Base-by-base conservation (phyloP, 2,329 filamentous ascomycete species). In the Atkinsonella hypoxylon region DNA sequence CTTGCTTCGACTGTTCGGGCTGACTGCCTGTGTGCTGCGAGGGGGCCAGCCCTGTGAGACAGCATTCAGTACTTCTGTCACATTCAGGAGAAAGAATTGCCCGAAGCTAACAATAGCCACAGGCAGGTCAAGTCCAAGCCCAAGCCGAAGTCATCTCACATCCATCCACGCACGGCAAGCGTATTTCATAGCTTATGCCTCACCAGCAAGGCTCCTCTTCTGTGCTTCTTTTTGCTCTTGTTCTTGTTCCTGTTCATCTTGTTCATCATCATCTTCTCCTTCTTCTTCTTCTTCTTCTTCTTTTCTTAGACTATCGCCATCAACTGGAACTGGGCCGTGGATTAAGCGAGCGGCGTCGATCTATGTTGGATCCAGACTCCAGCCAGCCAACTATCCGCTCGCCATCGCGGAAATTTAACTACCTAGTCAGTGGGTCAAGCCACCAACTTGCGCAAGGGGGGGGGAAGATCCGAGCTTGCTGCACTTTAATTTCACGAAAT, bases 61-160 rank as follows among this genome's bases (percentile, higher is more conserved):
- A 40, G 7, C 39, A 41, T 36, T 15, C 32, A 36, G 13, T 3
- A 36, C 22, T 26, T 26, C 6, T 41, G 39, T 17, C 39, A 18
- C 39, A 41, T 20, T 18, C 39, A 41, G 20, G 20, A 44, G n/a
- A 34, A 42, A 48, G 32, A 42, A 38, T 48, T 48, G 47, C 38
- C 47, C 47, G 47, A 48, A 36, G 47, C 47, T 48, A 31, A 34
- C n/a, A 7, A 5, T 22, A 12, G 47, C 47, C 47, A 34, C 38
- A 42, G 22, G 17, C 12, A 34, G 42, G 12, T 11, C 20, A 11
- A 30, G 26, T 44, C 42, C 42, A 31, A n/a, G n/a, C n/a, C n/a
- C n/a, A n/a, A n/a, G n/a, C n/a, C n/a, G n/a, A n/a, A 18, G 10
- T 32, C 22, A 44, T 42, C 7, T 20, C 40, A n/a, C 15, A 17